Conservation (phyloP, 805 yeast species). For the Candida pini region DNA sequence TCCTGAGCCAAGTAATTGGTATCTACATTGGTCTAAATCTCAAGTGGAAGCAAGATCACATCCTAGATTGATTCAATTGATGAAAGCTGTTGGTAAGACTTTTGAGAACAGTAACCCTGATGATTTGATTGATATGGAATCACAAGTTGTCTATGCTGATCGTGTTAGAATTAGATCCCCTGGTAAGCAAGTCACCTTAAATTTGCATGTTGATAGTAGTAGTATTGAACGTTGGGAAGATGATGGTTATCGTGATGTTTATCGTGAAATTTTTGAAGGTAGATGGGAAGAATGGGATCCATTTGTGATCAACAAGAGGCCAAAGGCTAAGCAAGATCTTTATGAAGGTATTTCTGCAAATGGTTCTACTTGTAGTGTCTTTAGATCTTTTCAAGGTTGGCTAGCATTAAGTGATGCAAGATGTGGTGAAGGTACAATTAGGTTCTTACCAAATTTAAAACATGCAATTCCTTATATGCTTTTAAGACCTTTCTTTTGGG, state of each 20-base stretch:
- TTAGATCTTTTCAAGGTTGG: slow-evolving; percentile 43
- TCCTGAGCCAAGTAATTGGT: too few relatives aligned
- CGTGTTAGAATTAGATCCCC: slow-evolving; percentile 35
- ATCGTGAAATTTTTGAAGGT: slow-evolving; percentile 32
- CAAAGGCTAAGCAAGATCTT: slow-evolving; percentile 28
- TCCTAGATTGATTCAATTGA: slow-evolving; percentile 26
- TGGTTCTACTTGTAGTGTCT: slow-evolving; percentile 19
- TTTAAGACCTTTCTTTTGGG: slow-evolving; percentile 35
- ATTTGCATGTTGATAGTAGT: slow-evolving; percentile 38
- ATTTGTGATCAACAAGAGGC: slow-evolving; percentile 31
- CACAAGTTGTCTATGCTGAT: slow-evolving; percentile 36
- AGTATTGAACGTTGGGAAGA: slow-evolving; percentile 45
- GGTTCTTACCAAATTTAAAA: slow-evolving; percentile 32
- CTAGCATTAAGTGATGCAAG: slow-evolving; percentile 31
- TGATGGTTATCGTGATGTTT: slow-evolving; percentile 29
- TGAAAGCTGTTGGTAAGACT: slow-evolving; percentile 13
- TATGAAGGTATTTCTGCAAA: slow-evolving; percentile 32
- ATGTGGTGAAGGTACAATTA: slow-evolving; percentile 36
- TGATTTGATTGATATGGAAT: slow-evolving; percentile 22
- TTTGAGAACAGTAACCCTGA: slow-evolving; percentile 8
- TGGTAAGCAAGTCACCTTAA: slow-evolving; percentile 30
- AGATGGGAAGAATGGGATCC: slow-evolving; percentile 41
- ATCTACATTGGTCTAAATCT: slow-evolving; percentile 36
- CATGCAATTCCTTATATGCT: slow-evolving; percentile 34
- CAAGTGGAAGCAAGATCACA: slow-evolving; percentile 35